These are phyloP conservation scores for Paracoccidioides brasiliensis DNA, from an alignment of 2,329 filamentous ascomycete genomes.

Conservation along the genomic window DNA sequence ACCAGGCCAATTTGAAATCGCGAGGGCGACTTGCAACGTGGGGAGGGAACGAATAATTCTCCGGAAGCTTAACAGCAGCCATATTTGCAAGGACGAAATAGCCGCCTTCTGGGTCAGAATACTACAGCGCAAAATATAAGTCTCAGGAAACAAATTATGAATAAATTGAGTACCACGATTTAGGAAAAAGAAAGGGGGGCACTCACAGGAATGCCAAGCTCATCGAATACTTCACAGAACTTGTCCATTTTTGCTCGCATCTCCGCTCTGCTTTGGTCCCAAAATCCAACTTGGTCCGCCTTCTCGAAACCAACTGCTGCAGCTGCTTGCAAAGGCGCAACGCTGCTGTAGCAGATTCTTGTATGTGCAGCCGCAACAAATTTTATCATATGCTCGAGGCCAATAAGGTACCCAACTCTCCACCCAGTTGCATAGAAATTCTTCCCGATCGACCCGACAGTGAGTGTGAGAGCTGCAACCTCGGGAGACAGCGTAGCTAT, in stretches of 20 bases:
- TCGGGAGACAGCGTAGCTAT: conserved; percentile 85
- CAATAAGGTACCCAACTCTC: conserved; percentile 92
- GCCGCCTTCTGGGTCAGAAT: conserved; percentile 86
- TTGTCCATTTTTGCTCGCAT: conserved; percentile 82
- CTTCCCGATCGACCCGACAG: conserved; percentile 92
- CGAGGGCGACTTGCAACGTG: conserved; percentile 76
- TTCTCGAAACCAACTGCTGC: conserved; percentile 88
- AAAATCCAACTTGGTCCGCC: conserved; percentile 75
- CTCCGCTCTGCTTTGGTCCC: conserved; percentile 66
- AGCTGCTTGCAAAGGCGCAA: conserved; percentile 88
- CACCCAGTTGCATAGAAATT: conserved; percentile 97
- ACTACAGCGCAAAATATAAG: conserved; percentile 28
- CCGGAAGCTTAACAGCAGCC: conserved; percentile 69
- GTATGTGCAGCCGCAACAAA: conserved; percentile 89
- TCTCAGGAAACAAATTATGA: neutral
- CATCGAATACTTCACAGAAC: conserved; percentile 71
- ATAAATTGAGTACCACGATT: neutral
- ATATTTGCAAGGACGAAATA: conserved; percentile 97
- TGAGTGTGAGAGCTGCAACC: conserved; percentile 74
- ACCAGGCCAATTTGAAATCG: conserved; percentile 93
- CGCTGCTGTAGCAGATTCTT: conserved; percentile 87
- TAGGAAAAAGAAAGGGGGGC: neutral
- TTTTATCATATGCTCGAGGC: conserved; percentile 74
- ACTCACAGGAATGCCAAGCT: conserved; percentile 52
- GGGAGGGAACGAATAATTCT: conserved; percentile 73